Conservation (phyloP, 768 basidiomycete genomes). For the Mycena vulgaris region DNA sequence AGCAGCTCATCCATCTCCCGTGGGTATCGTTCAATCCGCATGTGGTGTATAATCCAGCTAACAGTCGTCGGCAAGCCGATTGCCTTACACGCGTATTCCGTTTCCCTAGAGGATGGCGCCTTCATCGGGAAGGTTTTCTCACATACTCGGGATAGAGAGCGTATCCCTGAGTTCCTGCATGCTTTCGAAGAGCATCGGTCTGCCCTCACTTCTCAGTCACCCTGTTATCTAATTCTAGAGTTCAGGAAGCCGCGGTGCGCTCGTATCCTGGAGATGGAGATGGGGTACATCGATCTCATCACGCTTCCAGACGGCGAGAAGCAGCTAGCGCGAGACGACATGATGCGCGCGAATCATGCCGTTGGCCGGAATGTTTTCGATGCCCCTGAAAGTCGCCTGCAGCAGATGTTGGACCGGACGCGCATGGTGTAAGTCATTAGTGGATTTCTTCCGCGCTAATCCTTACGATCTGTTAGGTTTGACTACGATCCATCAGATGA, state of each 20-base stretch:
- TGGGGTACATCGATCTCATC: constrained; percentile 2
- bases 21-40: neutral
- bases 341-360: constrained; percentile 10
- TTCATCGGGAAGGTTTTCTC: constrained; percentile 35
- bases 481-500: constrained; percentile 14
- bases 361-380: constrained; percentile 9
- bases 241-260: constrained; percentile 13
- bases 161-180: constrained; percentile 29
- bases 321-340: neutral
- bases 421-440: constrained; percentile 1
- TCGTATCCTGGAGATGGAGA: constrained; percentile 1
- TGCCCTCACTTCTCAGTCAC: neutral
- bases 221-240: too few species aligned
- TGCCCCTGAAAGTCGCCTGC: neutral
- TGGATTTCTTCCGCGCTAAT: neutral
- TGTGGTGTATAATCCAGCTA: neutral
- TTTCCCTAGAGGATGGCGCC: constrained; percentile 23
- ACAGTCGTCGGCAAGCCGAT: neutral
- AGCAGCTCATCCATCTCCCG: constrained; percentile 33
- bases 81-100: constrained; percentile 1
- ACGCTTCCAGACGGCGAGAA: constrained; percentile 17
- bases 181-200: constrained; percentile 30
- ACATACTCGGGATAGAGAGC: constrained; percentile 14
- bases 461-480: neutral
- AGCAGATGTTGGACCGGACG: neutral